Base-by-base conservation (phyloP, 2,329 filamentous ascomycete genomes). In the Colletotrichum sp. region DNA sequence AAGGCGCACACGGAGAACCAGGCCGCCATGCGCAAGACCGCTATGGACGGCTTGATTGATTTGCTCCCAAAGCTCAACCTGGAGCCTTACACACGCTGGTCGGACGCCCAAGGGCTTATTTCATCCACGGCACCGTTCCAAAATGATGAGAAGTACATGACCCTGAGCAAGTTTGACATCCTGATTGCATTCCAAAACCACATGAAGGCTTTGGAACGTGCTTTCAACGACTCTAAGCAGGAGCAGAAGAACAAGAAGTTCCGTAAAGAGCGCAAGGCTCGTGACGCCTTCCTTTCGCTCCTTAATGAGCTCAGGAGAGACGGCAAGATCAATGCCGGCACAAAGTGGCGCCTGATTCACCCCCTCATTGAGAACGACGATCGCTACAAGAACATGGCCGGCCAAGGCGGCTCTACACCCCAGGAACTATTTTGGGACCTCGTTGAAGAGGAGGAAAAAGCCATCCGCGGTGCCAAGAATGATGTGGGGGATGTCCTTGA, bases 391-490 rank as follows among this genome's bases (percentile, higher is more conserved):
- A 93, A 92, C 78, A 95, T 98, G 89, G 90, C 96, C 76, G 96
- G 96, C 68, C 95, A 98, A 82, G 86, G 91, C 75, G 96, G 96
- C 72, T 98, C 96, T 6, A 94, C 92, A 6, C 95, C 97, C 16
- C 90, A 98, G 78, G 96, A 99, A 81, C 89, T 99, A 8, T 99
- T 99, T 87, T 98, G 96, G 95, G 97, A 99, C 83, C 89, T 96
- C 64, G 90, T 99, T 30, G 97, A 99, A 83, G 96, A 98, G 83
- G 96, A 99, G 84, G 96, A 99, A 82, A 92, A 95, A 74, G 93
- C 93, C n/a, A 88, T 98, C 64, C 93, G 96, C 77, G 93, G 92
- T 66, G 93, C 94, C 65, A 91, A 95, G 77, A 98, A 97, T 82
- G 93, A 96, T 82, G 94, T 98, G 52, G 88, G 97, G 78, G 96